phyloP scores from a whole-genome alignment of 2,329 filamentous ascomycete genomes.

The Seiridium unicorne region DNA sequence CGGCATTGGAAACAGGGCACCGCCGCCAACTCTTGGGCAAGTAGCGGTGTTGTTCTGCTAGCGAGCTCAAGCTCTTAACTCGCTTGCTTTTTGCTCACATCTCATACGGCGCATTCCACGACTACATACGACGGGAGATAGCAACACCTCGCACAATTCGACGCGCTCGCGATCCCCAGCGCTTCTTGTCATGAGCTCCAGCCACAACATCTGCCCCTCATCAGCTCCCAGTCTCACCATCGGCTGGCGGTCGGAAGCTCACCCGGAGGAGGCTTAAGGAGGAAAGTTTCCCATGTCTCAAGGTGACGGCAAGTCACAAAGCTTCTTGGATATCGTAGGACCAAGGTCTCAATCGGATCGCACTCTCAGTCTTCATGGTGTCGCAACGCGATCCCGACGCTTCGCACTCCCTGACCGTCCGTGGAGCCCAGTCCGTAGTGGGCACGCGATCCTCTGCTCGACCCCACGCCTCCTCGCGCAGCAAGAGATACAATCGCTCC shows the following conservation, averaged over 20 bases:
- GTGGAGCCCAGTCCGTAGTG: conserved; percentile 60
- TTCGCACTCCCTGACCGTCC: conserved; percentile 51
- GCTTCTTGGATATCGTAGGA: background rate
- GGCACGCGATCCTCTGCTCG: conserved; percentile 60
- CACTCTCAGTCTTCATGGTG: conserved; percentile 50
- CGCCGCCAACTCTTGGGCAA: background rate
- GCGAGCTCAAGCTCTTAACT: background rate
- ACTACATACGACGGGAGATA: background rate
- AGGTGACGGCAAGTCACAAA: background rate
- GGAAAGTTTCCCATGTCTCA: conserved; percentile 5
- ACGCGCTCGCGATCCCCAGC: background rate
- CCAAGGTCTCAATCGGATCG: background rate
- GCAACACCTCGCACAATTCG: background rate
- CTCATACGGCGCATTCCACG: background rate
- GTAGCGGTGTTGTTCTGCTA: background rate
- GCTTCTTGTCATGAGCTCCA: conserved; percentile 8
- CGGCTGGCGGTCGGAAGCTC: conserved; percentile 1
- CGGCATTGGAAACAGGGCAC: conserved; percentile 1
- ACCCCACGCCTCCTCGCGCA: conserved; percentile 41
- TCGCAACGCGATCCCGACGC: conserved; percentile 55
- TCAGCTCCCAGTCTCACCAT: background rate
- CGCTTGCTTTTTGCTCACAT: background rate
- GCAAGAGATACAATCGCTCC: conserved; percentile 76
- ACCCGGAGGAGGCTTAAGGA: conserved; percentile 12
- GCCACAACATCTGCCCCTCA: conserved; percentile 9